A percentile compares a stretch with the other conserved stretches of the same genome.
Conservation (phyloP, 2,329 filamentous ascomycete species). For the Trichoderma brevicompactum region DNA sequence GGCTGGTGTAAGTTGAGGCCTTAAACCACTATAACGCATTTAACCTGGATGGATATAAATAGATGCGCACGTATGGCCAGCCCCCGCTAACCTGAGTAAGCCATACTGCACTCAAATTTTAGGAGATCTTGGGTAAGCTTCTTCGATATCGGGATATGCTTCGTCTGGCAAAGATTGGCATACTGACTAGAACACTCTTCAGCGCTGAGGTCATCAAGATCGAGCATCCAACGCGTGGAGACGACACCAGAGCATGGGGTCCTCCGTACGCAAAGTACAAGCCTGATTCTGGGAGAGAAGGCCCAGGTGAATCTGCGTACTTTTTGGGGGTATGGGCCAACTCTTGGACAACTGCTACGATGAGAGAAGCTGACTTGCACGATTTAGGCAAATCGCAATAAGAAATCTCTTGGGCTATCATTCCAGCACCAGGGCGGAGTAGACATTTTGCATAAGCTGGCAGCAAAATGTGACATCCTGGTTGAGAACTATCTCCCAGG, state of each 20-base stretch:
- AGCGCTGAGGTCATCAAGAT: slow-evolving; percentile 97
- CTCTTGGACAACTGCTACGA: background rate
- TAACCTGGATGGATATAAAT: background rate
- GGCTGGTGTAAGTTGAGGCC: slow-evolving; percentile 72
- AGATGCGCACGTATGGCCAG: background rate
- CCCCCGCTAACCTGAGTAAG: slow-evolving; percentile 50
- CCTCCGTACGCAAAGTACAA: slow-evolving; percentile 87
- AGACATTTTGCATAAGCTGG: slow-evolving; percentile 83
- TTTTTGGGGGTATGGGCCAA: slow-evolving; percentile 71
- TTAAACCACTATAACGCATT: background rate
- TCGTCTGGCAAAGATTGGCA: background rate
- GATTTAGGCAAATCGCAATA: slow-evolving; percentile 87
- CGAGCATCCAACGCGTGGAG: slow-evolving; percentile 87
- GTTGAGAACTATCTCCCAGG: slow-evolving; percentile 97
- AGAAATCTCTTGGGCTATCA: slow-evolving; percentile 89
- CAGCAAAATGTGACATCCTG: slow-evolving; percentile 83
- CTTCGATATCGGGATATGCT: background rate
- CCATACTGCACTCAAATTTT: slow-evolving; percentile 98
- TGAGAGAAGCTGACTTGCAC: background rate
- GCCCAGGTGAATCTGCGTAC: slow-evolving; percentile 91
- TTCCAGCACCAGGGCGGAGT: slow-evolving; percentile 86
- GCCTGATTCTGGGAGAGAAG: slow-evolving; percentile 59
- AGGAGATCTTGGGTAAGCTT: slow-evolving; percentile 82
- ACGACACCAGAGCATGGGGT: slow-evolving; percentile 96
- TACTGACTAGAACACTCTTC: background rate